Conservation (phyloP, 495 filamentous ascomycete genomes). For the Penicillium argentinense region DNA sequence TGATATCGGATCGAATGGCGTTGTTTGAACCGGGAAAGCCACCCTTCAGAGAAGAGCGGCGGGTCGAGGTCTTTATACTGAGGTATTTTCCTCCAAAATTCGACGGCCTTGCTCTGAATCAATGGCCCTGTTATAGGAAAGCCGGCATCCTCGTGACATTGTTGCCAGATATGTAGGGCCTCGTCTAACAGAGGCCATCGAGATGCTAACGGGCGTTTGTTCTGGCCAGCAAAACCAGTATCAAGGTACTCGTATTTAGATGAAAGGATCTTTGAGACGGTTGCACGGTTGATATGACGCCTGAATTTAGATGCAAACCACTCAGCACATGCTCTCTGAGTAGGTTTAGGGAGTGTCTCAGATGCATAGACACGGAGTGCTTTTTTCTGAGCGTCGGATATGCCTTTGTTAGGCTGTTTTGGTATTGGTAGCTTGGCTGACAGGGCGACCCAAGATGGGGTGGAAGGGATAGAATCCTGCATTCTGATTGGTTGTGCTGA, state of each 20-base stretch:
- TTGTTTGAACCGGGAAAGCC: conserved; percentile 12
- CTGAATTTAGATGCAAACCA: conserved; percentile 10
- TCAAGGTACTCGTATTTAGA: conserved; percentile 10
- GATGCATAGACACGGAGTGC: conserved; percentile 8
- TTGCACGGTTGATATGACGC: neutral
- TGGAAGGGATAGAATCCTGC: too few relatives aligned
- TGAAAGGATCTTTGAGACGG: conserved; percentile 9
- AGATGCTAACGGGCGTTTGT: conserved; percentile 1
- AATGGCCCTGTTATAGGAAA: conserved; percentile 9
- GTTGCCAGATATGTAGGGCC: conserved; percentile 4
- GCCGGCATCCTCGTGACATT: neutral
- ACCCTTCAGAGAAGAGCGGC: conserved; percentile 10
- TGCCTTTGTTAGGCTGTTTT: conserved; percentile 1
- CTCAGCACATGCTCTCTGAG: conserved; percentile 2
- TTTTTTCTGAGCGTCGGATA: conserved; percentile 10
- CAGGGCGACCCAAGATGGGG: too few relatives aligned
- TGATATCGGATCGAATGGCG: conserved; percentile 5
- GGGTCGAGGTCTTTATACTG: conserved; percentile 3
- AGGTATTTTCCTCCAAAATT: conserved; percentile 9
- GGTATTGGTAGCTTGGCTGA: neutral
- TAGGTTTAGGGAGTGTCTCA: conserved; percentile 1
- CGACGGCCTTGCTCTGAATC: conserved; percentile 1
- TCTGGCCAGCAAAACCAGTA: conserved; percentile 3
- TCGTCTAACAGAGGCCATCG: conserved; percentile 11
- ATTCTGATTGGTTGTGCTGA: conserved; percentile 1